phyloP scores from a whole-genome alignment of 306 rosid species.

The Morella rubra region DNA sequence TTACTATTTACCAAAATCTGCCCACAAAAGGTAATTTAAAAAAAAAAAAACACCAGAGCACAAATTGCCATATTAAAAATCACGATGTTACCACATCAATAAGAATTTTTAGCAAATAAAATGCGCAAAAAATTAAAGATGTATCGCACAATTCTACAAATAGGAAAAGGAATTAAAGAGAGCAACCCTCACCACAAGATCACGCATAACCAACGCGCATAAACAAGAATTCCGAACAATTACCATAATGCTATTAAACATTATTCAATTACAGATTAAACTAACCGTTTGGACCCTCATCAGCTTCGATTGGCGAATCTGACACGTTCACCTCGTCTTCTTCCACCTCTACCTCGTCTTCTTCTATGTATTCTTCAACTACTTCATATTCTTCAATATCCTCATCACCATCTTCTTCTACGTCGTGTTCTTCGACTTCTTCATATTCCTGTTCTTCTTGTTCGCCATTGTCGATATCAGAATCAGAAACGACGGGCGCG shows the following conservation, averaged over 20 bases:
- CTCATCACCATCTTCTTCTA: slow-evolving; percentile 13
- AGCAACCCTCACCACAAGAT: background rate
- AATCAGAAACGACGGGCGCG: slow-evolving; percentile 19
- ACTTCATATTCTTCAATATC: background rate
- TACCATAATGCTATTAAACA: background rate
- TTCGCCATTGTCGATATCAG: slow-evolving; percentile 8
- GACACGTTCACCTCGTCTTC: slow-evolving; percentile 26
- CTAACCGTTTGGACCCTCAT: slow-evolving; percentile 34
- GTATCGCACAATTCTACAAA: background rate
- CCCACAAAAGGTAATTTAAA: too few species aligned
- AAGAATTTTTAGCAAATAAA: background rate
- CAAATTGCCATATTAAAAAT: background rate
- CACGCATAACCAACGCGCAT: slow-evolving; percentile 5
- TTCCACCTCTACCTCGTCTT: slow-evolving; percentile 15
- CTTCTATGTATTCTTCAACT: background rate
- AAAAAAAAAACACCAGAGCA: background rate
- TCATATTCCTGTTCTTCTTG: slow-evolving; percentile 31
- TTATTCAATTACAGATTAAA: slow-evolving; percentile 1
- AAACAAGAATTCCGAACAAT: background rate
- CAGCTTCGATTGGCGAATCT: slow-evolving; percentile 26
- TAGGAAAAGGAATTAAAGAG: background rate
- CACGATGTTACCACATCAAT: background rate
- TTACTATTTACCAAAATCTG: background rate
- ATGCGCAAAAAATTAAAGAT: background rate
- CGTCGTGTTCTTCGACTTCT: slow-evolving; percentile 12